Conservation (phyloP, 2,329 filamentous ascomycete genomes). For the Colletotrichum sp. region DNA sequence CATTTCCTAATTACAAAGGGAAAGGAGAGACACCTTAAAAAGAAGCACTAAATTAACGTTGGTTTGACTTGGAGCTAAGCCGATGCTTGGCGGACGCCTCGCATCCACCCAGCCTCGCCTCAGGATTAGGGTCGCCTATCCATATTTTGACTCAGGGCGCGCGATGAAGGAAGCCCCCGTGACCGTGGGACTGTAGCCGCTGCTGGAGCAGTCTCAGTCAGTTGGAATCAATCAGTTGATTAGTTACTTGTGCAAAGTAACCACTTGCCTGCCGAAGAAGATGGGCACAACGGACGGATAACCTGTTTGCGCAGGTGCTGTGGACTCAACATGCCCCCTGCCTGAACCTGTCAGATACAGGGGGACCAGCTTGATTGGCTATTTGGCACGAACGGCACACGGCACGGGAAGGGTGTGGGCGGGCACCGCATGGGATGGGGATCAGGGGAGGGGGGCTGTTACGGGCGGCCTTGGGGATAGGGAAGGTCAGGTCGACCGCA, state of each 20-base stretch:
- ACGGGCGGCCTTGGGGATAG: neutral
- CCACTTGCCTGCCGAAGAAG: neutral
- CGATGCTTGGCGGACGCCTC: neutral
- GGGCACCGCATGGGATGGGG: neutral
- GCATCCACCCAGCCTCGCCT: neutral
- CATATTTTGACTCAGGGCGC: neutral
- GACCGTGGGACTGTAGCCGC: neutral
- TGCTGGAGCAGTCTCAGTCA: neutral
- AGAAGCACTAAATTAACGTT: slow-evolving; percentile 17
- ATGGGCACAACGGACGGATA: neutral
- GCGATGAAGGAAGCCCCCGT: no score
- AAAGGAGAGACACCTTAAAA: neutral
- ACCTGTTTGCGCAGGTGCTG: neutral
- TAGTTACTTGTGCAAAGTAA: neutral
- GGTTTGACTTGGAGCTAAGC: neutral
- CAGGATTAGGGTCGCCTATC: neutral
- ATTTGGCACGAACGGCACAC: neutral
- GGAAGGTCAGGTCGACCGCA: neutral
- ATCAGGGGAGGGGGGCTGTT: neutral
- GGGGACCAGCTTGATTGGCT: neutral
- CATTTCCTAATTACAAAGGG: neutral
- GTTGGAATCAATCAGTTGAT: accelerated
- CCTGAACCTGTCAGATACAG: neutral
- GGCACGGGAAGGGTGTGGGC: neutral
- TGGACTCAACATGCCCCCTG: neutral